Evolutionary conservation across 1,139 yeast species (phyloP).

Genomic region (Ogataea hybrid): DNA sequence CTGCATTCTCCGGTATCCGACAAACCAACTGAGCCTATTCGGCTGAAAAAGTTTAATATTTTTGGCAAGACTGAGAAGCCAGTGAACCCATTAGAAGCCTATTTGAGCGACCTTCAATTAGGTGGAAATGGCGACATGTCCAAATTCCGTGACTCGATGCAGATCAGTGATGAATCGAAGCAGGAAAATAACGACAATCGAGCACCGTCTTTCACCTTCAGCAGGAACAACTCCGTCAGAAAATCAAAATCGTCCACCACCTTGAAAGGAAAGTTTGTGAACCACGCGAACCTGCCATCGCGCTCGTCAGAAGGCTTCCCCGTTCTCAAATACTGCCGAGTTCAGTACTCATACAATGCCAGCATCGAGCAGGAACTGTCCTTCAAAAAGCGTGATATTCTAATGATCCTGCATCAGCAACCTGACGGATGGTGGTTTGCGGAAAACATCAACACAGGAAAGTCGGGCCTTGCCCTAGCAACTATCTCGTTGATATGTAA

Average conservation of each 20-base stretch:
- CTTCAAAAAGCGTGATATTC: constrained; percentile 72
- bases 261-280: constrained; percentile 19
- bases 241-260: constrained; percentile 31
- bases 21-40: constrained; percentile 27
- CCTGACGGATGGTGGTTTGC: constrained; percentile 93
- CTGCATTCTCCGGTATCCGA: constrained; percentile 21
- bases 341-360: constrained; percentile 71
- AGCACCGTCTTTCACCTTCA: not conserved
- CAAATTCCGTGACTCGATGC: constrained; percentile 32
- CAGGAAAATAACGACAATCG: constrained; percentile 10
- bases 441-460: constrained; percentile 59
- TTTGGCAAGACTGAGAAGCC: constrained; percentile 3
- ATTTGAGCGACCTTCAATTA: constrained; percentile 13
- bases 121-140: constrained; percentile 50
- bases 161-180: constrained; percentile 27
- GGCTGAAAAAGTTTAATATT: constrained; percentile 9
- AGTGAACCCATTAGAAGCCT: constrained; percentile 19
- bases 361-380: constrained; percentile 76
- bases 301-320: constrained; percentile 36
- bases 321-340: constrained; percentile 59
- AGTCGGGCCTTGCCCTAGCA: constrained; percentile 83
- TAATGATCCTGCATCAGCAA: constrained; percentile 69
- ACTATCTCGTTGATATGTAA: constrained; percentile 45
- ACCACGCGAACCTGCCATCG: constrained; percentile 26
- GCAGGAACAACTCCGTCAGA: constrained; percentile 13